Conservation (phyloP, 305 asterid species). For the Ruellia speciosa region DNA sequence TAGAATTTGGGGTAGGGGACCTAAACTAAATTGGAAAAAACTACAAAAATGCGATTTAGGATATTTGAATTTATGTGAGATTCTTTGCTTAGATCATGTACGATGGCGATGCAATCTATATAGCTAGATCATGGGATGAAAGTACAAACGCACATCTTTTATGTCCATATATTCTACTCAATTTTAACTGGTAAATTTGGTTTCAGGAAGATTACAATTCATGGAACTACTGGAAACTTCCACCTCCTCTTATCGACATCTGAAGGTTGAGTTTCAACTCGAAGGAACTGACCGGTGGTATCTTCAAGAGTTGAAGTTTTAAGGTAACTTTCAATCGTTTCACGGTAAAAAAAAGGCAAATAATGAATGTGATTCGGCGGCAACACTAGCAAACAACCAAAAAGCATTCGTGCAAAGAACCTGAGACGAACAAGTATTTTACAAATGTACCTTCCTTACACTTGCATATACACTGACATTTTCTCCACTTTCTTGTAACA, state of each 20-base stretch:
- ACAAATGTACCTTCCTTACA: background rate
- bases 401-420: too few species aligned
- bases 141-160: too few species aligned
- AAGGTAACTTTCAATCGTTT: constrained; percentile 25
- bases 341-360: constrained; percentile 7
- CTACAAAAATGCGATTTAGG: too few species aligned
- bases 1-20: too few species aligned
- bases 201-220: constrained; percentile 81
- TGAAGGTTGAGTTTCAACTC: constrained; percentile 26
- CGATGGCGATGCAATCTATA: too few species aligned
- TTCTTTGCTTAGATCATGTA: too few species aligned
- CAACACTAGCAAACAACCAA: too few species aligned
- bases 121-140: too few species aligned
- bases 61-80: too few species aligned
- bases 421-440: background rate
- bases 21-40: too few species aligned
- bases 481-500: background rate
- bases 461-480: background rate
- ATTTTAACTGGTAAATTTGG: constrained; percentile 19
- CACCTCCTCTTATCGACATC: constrained; percentile 39
- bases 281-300: background rate
- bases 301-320: constrained; percentile 3
- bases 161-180: too few species aligned
- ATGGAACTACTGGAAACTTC: constrained; percentile 88
- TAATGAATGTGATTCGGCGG: background rate